These are phyloP conservation scores for Pseudogymnoascus sp. DNA, from an alignment of 2,329 filamentous ascomycete species.

Conservation along the genomic window DNA sequence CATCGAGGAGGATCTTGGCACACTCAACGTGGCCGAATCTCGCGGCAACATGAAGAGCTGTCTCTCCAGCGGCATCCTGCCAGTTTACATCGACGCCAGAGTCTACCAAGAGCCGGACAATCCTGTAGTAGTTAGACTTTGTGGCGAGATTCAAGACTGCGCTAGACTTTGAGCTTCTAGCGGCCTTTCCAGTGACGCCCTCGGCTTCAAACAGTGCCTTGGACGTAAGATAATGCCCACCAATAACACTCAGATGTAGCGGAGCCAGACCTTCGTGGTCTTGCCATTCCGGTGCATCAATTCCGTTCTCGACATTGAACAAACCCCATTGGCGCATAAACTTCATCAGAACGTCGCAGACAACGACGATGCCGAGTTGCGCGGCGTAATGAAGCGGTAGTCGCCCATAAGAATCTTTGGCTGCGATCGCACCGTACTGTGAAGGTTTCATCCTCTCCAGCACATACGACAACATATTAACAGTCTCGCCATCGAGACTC, in stretches of 20 bases:
- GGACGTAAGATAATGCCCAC: slow-evolving; percentile 81
- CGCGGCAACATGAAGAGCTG: slow-evolving; percentile 83
- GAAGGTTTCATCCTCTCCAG: slow-evolving; percentile 59
- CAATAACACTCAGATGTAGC: slow-evolving; percentile 84
- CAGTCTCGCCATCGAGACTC: slow-evolving; percentile 63
- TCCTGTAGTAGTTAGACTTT: slow-evolving; percentile 75
- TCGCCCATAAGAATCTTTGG: slow-evolving; percentile 70
- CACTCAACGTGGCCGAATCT: slow-evolving; percentile 79
- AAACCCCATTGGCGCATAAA: slow-evolving; percentile 85
- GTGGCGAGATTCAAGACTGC: slow-evolving; percentile 82
- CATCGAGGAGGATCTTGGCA: slow-evolving; percentile 65
- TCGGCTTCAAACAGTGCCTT: slow-evolving; percentile 72
- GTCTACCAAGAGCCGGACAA: slow-evolving; percentile 80
- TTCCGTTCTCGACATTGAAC: slow-evolving; percentile 75
- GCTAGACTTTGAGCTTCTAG: slow-evolving; percentile 59
- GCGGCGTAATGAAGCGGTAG: slow-evolving; percentile 88
- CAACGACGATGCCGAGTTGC: slow-evolving; percentile 87
- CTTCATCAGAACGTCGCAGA: slow-evolving; percentile 79
- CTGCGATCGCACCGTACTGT: slow-evolving; percentile 60
- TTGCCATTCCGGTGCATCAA: slow-evolving; percentile 84
- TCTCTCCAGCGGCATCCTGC: slow-evolving; percentile 83
- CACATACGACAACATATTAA: slow-evolving; percentile 54
- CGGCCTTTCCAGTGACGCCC: slow-evolving; percentile 39
- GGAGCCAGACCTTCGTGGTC: slow-evolving; percentile 87
- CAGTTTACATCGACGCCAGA: slow-evolving; percentile 91